These are phyloP conservation scores for Raffaelea deltoideospora DNA, from an alignment of 2,329 filamentous ascomycete genomes.

Conservation along the genomic window DNA sequence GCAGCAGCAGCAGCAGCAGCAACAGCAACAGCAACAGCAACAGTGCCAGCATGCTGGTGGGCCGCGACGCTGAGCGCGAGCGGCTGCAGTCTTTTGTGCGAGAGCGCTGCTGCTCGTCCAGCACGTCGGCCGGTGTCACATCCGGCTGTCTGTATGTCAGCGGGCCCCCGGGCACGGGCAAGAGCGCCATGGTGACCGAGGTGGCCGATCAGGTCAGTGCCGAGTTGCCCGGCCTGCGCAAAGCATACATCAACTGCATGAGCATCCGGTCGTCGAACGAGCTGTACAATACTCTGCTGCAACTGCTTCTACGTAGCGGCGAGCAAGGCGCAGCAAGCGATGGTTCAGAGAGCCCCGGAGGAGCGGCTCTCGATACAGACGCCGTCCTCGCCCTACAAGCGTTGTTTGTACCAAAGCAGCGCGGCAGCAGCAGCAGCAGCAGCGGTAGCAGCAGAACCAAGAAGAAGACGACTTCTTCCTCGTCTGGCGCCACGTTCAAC, in stretches of 20 bases:
- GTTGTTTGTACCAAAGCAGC: too few relatives aligned
- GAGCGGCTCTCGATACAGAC: background rate
- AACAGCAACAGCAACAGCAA: too few relatives aligned
- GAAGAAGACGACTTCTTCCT: slow-evolving; percentile 24
- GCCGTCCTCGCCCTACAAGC: too few relatives aligned
- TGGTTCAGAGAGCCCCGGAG: too few relatives aligned
- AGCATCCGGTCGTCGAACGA: slow-evolving; percentile 82
- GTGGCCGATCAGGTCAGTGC: slow-evolving; percentile 47
- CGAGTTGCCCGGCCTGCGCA: slow-evolving; percentile 39
- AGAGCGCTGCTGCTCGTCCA: slow-evolving; percentile 11
- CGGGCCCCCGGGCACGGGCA: slow-evolving; percentile 88
- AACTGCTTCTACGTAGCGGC: slow-evolving; percentile 34
- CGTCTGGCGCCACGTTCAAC: background rate
- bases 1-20: slow-evolving; percentile 57
- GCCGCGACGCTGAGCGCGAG: slow-evolving; percentile 52
- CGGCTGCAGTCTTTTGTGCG: slow-evolving; percentile 57
- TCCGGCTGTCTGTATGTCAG: slow-evolving; percentile 85
- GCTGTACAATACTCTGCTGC: slow-evolving; percentile 64
- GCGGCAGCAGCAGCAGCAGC: slow-evolving; percentile 11
- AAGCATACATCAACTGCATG: slow-evolving; percentile 89
- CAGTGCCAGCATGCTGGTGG: too few relatives aligned
- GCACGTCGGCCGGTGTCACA: slow-evolving; percentile 13
- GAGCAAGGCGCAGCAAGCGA: background rate
- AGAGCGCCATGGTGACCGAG: slow-evolving; percentile 83
- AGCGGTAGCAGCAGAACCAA: slow-evolving; percentile 38